Base-by-base conservation (phyloP, 2,329 filamentous ascomycete genomes). In the Aureobasidium sp. region DNA sequence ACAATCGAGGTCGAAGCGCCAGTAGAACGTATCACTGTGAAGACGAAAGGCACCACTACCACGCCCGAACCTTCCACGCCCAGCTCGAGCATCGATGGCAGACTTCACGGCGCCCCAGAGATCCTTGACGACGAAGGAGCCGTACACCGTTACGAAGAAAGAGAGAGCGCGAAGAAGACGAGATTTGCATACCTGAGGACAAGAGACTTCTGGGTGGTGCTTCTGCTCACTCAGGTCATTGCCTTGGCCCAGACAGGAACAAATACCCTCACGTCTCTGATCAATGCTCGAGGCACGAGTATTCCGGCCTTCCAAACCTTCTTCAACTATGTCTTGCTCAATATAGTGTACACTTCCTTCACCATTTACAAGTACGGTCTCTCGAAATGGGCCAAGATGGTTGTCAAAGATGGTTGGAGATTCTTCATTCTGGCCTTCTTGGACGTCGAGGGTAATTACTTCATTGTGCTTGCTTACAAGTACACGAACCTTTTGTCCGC, bases 381-480 rank as follows among this genome's bases (percentile, higher is more conserved):
- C 68, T 85, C 84, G 70, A 84, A 83, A 69, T 96, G 89, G 82
- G 71, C 77, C 51, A 77, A 78, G 53, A 73, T 95, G 61, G 71
- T 91, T 15, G 72, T 78, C 58, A 82, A 81, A 64, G 87, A 95
- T 72, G 90, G 91, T 63, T 97, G 93, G 94, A 91, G 91, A 77
- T 97, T 95, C 78, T 83, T 96, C 69, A 90, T 97, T 74, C 84
- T 99, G 64, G 86, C 89, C 58, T 97, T 97, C 75, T 83, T 94
- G 68, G 94, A 99, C 72, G 93, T 97, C 55, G 84, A 97, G 77
- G 94, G 94, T 65, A 99, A 99, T 78, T 99, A 97, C 80, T 97
- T 97, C 73, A 92, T 92, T 70, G 93, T 99, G 56, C 82, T 97
- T 55, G 94, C 93, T 5, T 99, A 97, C 79, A 84, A 88, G 64